Conservation (phyloP, 2,329 filamentous ascomycete genomes). For the Penicillium sp. region DNA sequence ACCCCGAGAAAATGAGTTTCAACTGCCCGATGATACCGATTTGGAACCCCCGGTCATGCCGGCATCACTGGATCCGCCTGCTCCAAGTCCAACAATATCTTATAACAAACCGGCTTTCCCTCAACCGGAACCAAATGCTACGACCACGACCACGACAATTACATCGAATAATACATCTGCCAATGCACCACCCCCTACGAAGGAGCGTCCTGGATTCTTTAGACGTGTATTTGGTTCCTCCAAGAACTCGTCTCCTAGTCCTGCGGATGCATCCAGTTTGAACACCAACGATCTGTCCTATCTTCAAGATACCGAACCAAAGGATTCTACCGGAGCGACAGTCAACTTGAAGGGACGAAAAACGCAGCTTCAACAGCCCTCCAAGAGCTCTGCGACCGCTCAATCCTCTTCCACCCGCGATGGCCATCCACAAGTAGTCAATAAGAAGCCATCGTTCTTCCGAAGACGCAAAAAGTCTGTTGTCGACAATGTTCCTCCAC, state of each 20-base stretch:
- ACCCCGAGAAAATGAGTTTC: constrained; percentile 28
- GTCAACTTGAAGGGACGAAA: constrained; percentile 23
- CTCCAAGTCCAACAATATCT: constrained; percentile 50
- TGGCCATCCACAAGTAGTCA: constrained; percentile 55
- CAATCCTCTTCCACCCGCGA: constrained; percentile 20
- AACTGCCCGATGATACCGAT: constrained; percentile 22
- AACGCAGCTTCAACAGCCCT: constrained; percentile 24
- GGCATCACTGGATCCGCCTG: constrained; percentile 45
- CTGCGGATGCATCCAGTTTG: constrained; percentile 15
- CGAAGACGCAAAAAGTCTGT: constrained; percentile 86
- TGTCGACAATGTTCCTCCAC: constrained; percentile 59
- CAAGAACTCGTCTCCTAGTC: constrained; percentile 44
- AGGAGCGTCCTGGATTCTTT: constrained; percentile 82
- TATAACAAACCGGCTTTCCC: constrained; percentile 45
- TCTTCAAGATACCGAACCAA: constrained; percentile 23
- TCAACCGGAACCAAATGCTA: constrained; percentile 39
- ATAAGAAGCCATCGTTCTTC: constrained; percentile 94
- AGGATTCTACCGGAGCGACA: constrained; percentile 17
- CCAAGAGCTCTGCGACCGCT: constrained; percentile 19
- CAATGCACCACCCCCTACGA: constrained; percentile 36
- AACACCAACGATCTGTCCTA: constrained; percentile 19
- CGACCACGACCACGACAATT: constrained; percentile 12
- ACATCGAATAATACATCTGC: constrained; percentile 4
- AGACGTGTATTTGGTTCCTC: constrained; percentile 81
- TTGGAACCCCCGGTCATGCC: constrained; percentile 38